Conservation (phyloP, 305 asterid species). For the Solanum hybrid region DNA sequence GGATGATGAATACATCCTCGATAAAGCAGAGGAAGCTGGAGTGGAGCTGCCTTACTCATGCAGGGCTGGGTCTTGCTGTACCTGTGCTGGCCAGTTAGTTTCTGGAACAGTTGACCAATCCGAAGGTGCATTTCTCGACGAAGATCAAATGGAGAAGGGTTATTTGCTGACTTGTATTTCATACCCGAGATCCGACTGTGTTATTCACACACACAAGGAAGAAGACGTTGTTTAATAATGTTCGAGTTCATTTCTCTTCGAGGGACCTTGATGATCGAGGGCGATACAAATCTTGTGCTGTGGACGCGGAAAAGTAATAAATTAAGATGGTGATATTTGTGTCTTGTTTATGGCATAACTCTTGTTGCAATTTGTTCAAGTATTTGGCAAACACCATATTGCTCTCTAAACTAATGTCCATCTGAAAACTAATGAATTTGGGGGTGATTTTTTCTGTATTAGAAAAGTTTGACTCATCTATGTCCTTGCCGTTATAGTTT, state of each 20-base stretch:
- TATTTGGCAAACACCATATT: background rate
- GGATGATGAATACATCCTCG: slow-evolving; percentile 36
- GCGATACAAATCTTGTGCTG: background rate
- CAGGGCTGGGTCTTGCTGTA: slow-evolving; percentile 46
- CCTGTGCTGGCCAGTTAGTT: slow-evolving; percentile 33
- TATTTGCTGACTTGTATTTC: slow-evolving; percentile 34
- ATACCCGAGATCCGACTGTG: slow-evolving; percentile 29
- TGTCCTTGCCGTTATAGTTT: background rate
- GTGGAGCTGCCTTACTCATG: slow-evolving; percentile 42
- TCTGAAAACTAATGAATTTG: background rate
- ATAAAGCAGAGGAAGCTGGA: slow-evolving; percentile 37
- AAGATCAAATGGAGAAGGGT: slow-evolving; percentile 34
- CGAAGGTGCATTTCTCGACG: slow-evolving; percentile 36
- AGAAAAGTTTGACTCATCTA: background rate
- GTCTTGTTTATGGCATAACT: background rate
- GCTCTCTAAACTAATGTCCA: background rate
- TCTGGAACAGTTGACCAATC: slow-evolving; percentile 43
- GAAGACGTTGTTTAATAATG: slow-evolving; percentile 22
- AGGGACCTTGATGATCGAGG: background rate
- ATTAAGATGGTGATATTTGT: background rate
- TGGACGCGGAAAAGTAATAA: background rate
- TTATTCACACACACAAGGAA: slow-evolving; percentile 36
- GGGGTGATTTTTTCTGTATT: background rate
- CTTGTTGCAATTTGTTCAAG: background rate
- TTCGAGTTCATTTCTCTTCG: background rate